These are phyloP conservation scores for Malus asiatica DNA, from an alignment of 306 rosid species.

Conservation along the genomic window DNA sequence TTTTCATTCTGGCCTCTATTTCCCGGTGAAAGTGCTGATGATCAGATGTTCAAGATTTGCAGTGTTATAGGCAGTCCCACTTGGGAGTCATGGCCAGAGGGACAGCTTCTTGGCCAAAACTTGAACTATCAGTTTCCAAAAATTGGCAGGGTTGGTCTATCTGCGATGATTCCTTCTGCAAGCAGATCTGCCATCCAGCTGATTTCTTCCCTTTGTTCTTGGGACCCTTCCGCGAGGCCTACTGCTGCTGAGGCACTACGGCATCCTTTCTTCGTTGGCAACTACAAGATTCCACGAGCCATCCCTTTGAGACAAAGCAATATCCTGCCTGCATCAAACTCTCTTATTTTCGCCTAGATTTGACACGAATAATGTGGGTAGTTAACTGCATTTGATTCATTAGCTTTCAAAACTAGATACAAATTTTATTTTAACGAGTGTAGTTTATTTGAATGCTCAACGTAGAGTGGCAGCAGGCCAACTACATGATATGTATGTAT, in stretches of 20 bases:
- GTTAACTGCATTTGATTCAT: neutral
- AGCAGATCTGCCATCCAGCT: neutral
- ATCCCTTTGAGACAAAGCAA: neutral
- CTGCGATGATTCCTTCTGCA: neutral
- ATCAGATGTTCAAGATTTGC: neutral
- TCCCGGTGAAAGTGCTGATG: fast-evolving
- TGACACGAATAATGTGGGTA: neutral
- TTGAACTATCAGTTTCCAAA: neutral
- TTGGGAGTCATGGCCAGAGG: neutral
- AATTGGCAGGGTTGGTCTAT: neutral
- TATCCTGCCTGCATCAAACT: neutral
- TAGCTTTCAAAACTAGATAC: neutral
- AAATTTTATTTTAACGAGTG: too few relatives aligned
- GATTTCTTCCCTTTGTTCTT: neutral
- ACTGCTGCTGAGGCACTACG: neutral
- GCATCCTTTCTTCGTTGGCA: neutral
- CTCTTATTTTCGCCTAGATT: neutral
- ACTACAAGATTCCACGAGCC: neutral
- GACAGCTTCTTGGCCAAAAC: neutral
- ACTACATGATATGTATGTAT: too few relatives aligned
- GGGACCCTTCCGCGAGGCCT: neutral
- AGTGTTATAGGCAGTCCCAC: neutral
- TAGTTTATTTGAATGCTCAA: neutral
- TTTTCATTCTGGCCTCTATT: neutral
- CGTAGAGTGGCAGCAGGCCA: too few relatives aligned